Evolutionary conservation across 192 early-diverging fungal genomes (phyloP).

Genomic region (Backusella circina): DNA sequence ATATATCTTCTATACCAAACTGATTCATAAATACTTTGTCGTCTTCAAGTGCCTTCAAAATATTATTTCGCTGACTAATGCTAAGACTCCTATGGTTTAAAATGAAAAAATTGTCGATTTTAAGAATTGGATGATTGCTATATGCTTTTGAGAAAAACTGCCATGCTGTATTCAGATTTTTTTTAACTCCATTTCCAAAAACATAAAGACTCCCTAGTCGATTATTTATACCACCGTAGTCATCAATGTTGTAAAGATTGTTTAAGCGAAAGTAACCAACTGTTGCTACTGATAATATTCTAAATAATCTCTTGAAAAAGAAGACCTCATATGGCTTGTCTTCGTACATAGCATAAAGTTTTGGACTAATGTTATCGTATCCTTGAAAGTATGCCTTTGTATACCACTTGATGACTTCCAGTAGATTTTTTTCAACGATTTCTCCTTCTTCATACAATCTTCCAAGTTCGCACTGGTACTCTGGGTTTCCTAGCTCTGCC

Average conservation of each 20-base stretch:
- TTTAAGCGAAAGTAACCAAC: neutral
- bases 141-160: neutral
- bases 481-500: neutral
- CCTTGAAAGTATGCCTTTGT: neutral
- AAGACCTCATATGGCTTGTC: neutral
- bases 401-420: neutral
- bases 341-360: neutral
- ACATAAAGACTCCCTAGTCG: neutral
- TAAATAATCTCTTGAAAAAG: neutral
- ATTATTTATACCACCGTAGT: neutral
- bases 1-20: neutral
- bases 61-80: neutral
- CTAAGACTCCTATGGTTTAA: neutral
- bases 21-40: neutral
- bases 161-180: neutral
- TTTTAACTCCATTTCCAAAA: neutral
- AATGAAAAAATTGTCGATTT: neutral
- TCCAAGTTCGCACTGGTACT: neutral
- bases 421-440: neutral
- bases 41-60: neutral
- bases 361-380: neutral
- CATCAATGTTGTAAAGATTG: neutral
- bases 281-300: neutral
- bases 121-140: neutral
- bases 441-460: neutral